Evolutionary conservation across 192 early-diverging fungal genomes (phyloP), one percentile per base, ranked within the genome.

Genomic region (Phycomyces nitens): DNA sequence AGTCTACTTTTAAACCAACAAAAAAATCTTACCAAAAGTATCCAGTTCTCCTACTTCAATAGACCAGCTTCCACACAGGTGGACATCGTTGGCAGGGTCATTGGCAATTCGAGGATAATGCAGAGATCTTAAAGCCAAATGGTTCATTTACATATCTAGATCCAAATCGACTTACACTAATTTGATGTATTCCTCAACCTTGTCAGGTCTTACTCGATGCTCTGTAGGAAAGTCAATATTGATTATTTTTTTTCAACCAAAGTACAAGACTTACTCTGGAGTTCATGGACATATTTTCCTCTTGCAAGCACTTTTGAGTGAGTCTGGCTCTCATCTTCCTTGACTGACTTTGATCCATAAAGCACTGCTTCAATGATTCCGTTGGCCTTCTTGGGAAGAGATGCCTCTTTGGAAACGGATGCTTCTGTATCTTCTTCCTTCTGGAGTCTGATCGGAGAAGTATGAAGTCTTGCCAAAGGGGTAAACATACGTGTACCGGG

Each of bases 241-340:
- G n/a, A n/a, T n/a, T n/a, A n/a, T n/a, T n/a, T n/a, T n/a, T n/a
- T n/a, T n/a, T 26, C 20, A 53, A 55, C 21, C 23, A 60, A 21
- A 43, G 27, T 64, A 53, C 18, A 53, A 23, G 27, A 77, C 75
- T 70, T 77, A 89, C 87, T 88, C 63, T 87, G 79, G 50, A 95
- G 70, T 72, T 97, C 93, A 74, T 95, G 93, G 15, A 95, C 90
- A 62, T 91, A 95, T 78, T 95, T 95, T 47, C 91, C 90, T 41
- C 89, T 77, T 10, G 89, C 88, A 27, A 92, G 63, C n/a, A 86
- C 68, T 73, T 92, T 92, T 22, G 89, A 91, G 58, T 92, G 80
- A 11, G 90, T 89, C 62, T 75, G 68, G 24, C 71, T 67, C 38
- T 79, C 79, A 55, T 84, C 84, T 68, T 86, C 79, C 24, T 77